Evolutionary conservation across 2,329 filamentous ascomycete genomes (phyloP).

Genomic region (Curvularia spicifera): DNA sequence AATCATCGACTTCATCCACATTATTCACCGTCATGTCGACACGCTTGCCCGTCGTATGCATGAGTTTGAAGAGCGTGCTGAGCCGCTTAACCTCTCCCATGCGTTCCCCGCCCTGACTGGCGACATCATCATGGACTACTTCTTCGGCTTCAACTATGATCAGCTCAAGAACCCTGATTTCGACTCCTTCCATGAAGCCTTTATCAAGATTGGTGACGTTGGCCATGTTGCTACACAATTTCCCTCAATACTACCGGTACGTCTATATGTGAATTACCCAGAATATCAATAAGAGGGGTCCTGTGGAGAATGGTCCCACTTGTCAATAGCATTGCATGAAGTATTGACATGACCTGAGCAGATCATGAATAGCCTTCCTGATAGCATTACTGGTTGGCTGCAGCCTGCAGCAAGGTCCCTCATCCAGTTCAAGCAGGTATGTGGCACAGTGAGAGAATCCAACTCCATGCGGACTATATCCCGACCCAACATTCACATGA

Average conservation of each 20-base stretch:
- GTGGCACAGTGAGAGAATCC: slow-evolving; percentile 5
- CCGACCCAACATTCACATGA: not conserved
- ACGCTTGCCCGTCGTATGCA: slow-evolving; percentile 39
- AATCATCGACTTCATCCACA: slow-evolving; percentile 45
- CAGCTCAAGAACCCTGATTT: slow-evolving; percentile 45
- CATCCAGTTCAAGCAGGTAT: slow-evolving; percentile 41
- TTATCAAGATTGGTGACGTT: slow-evolving; percentile 39
- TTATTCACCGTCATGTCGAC: slow-evolving; percentile 45
- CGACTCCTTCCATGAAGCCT: slow-evolving; percentile 45
- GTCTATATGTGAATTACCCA: slow-evolving; percentile 8
- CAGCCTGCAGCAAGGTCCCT: slow-evolving; percentile 42
- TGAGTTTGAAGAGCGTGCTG: slow-evolving; percentile 39
- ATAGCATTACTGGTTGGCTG: slow-evolving; percentile 38
- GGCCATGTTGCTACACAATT: slow-evolving; percentile 45
- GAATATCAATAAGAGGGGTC: not conserved
- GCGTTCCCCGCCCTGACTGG: slow-evolving; percentile 53
- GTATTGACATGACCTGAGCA: slow-evolving; percentile 10
- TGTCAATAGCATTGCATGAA: not conserved
- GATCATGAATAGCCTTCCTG: slow-evolving; percentile 45
- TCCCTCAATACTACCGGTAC: slow-evolving; percentile 39
- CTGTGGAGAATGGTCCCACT: not conserved
- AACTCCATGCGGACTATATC: not conserved
- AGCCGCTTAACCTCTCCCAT: slow-evolving; percentile 39
- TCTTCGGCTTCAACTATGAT: slow-evolving; percentile 46
- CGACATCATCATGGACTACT: slow-evolving; percentile 56